Conservation (phyloP, 106 monocot genomes). For the Dioscorea zingiberensis region DNA sequence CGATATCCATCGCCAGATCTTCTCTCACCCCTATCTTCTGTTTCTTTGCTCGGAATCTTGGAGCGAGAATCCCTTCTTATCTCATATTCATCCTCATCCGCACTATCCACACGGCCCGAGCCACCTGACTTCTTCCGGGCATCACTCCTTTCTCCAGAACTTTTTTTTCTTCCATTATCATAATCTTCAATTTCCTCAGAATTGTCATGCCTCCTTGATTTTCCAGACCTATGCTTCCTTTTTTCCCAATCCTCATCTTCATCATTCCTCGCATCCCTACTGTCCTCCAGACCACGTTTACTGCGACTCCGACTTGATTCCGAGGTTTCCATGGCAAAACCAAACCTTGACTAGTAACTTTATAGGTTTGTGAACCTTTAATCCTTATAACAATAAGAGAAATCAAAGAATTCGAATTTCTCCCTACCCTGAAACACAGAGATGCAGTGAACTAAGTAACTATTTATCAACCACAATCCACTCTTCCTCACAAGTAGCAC, state of each 20-base stretch:
- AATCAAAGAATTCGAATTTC: no score
- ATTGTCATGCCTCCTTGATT: constrained; percentile 36
- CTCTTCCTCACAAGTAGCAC: no score
- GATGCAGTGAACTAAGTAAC: no score
- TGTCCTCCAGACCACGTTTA: constrained; percentile 38
- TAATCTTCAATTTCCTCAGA: constrained; percentile 32
- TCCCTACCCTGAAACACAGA: no score
- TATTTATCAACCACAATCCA: no score
- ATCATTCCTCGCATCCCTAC: constrained; percentile 27
- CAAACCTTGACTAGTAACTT: no score
- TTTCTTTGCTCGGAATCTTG: constrained; percentile 42
- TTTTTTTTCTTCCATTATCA: constrained; percentile 28
- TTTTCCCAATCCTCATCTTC: constrained; percentile 48
- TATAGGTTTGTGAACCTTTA: no score
- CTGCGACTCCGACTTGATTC: constrained; percentile 39
- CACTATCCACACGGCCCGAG: constrained; percentile 25
- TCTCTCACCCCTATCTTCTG: constrained; percentile 45
- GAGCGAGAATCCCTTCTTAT: constrained; percentile 42
- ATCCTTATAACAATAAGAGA: no score
- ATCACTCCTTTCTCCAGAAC: constrained; percentile 28
- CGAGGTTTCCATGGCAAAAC: constrained; percentile 25
- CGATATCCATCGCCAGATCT: constrained; percentile 37
- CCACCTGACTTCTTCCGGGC: constrained; percentile 23
- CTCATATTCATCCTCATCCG: constrained; percentile 58
- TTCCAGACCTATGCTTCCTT: constrained; percentile 50